phyloP scores from a whole-genome alignment of 2,329 filamentous ascomycete species.

The Fusarium irregulare region DNA sequence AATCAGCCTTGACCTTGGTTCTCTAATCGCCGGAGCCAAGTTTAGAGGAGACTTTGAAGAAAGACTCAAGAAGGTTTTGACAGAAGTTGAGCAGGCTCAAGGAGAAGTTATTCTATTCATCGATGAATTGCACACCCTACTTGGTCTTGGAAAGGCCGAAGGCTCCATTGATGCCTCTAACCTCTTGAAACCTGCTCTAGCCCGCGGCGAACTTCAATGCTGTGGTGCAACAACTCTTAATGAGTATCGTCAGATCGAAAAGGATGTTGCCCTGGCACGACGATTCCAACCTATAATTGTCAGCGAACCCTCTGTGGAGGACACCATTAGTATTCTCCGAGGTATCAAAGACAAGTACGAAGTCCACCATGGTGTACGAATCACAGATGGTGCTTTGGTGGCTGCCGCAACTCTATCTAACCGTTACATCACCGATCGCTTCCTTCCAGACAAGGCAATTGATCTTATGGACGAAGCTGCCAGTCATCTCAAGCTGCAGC shows the following conservation, averaged over 20 bases:
- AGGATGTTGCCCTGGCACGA: conserved; percentile 91
- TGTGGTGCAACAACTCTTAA: conserved; percentile 93
- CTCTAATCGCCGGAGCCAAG: conserved; percentile 94
- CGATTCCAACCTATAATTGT: conserved; percentile 95
- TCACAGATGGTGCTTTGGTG: conserved; percentile 91
- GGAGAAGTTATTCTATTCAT: conserved; percentile 95
- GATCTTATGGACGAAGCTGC: conserved; percentile 97
- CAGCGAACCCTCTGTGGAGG: conserved; percentile 89
- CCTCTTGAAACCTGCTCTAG: conserved; percentile 91
- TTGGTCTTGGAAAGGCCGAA: conserved; percentile 94
- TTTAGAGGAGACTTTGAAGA: conserved; percentile 98
- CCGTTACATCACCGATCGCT: conserved; percentile 95
- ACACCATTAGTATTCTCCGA: conserved; percentile 93
- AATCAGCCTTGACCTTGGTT: conserved; percentile 86
- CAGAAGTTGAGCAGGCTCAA: conserved; percentile 88
- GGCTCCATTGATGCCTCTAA: conserved; percentile 98
- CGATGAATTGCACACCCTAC: conserved; percentile 90
- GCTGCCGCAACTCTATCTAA: conserved; percentile 93
- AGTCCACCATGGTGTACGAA: conserved; percentile 94
- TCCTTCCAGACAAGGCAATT: conserved; percentile 96
- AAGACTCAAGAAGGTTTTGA: conserved; percentile 87
- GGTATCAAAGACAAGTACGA: conserved; percentile 99
- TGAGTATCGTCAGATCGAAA: conserved; percentile 94
- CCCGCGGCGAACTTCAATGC: conserved; percentile 91
- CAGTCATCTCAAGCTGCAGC: conserved; percentile 87